These are phyloP conservation scores for Oldenlandia corymbosa DNA, from an alignment of 257 asterid genomes.

Conservation along the genomic window DNA sequence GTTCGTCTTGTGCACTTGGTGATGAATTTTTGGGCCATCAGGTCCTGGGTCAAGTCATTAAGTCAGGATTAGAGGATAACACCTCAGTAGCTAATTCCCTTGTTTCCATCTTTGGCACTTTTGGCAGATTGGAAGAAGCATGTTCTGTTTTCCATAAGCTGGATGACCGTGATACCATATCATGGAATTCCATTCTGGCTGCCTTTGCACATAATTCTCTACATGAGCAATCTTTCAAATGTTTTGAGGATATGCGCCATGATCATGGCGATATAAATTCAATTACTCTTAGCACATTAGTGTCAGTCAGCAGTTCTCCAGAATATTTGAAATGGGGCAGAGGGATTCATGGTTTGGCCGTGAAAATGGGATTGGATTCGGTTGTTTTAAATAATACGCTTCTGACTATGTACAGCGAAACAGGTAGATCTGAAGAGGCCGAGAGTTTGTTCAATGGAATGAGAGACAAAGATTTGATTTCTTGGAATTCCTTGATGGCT, in stretches of 20 bases:
- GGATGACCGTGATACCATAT: slow-evolving; percentile 58
- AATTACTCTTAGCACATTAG: slow-evolving; percentile 58
- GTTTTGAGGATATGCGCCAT: slow-evolving; percentile 58
- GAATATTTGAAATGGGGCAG: slow-evolving; percentile 58
- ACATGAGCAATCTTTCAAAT: slow-evolving; percentile 42
- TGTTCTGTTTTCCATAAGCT: slow-evolving; percentile 45
- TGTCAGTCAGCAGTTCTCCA: slow-evolving; percentile 45
- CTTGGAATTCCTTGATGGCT: slow-evolving; percentile 89
- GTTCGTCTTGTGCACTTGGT: slow-evolving; percentile 63
- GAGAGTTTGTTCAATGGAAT: slow-evolving; percentile 49
- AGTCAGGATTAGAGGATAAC: slow-evolving; percentile 54
- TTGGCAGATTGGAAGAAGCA: slow-evolving; percentile 41
- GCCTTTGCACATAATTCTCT: slow-evolving; percentile 48
- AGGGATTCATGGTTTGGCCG: slow-evolving; percentile 71
- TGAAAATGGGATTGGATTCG: slow-evolving; percentile 57
- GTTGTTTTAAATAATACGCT: slow-evolving; percentile 63
- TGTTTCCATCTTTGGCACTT: slow-evolving; percentile 57
- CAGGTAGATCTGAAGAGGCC: slow-evolving; percentile 46
- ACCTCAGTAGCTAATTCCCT: slow-evolving; percentile 72
- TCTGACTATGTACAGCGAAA: slow-evolving; percentile 64
- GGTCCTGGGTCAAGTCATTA: slow-evolving; percentile 64
- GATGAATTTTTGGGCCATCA: slow-evolving; percentile 69
- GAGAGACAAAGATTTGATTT: slow-evolving; percentile 59
- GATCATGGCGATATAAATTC: slow-evolving; percentile 52
- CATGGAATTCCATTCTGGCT: slow-evolving; percentile 85